These are phyloP conservation scores for Chaetoscypha palmicola DNA, from an alignment of 2,329 filamentous ascomycete genomes.

Conservation along the genomic window DNA sequence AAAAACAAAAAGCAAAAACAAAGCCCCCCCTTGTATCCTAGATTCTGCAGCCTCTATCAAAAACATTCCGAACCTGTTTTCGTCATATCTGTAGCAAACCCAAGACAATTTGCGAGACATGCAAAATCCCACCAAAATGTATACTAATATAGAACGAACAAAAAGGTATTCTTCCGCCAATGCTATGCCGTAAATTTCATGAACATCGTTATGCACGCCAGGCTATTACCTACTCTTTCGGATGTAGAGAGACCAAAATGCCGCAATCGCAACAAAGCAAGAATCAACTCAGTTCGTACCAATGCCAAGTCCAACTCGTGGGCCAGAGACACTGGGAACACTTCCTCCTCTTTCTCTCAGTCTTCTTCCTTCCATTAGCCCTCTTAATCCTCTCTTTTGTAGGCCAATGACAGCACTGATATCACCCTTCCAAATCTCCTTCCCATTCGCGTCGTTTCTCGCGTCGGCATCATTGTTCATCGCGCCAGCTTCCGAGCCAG, in stretches of 20 bases:
- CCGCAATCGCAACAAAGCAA: neutral
- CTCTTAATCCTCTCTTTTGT: conserved; percentile 86
- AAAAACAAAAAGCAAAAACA: no score
- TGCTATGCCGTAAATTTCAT: conserved; percentile 3
- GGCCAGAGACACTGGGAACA: conserved; percentile 28
- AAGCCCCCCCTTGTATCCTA: no score
- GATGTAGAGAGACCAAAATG: neutral
- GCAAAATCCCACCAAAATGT: neutral
- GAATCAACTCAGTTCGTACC: conserved; percentile 24
- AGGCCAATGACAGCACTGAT: conserved; percentile 86
- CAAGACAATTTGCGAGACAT: neutral
- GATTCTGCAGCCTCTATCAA: neutral
- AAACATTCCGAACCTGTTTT: neutral
- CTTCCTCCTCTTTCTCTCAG: conserved; percentile 64
- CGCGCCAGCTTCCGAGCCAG: conserved; percentile 22
- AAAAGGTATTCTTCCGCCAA: neutral
- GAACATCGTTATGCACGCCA: conserved; percentile 5
- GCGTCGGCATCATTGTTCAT: conserved; percentile 32
- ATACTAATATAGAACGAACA: neutral
- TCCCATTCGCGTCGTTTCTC: conserved; percentile 34
- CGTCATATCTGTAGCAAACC: neutral
- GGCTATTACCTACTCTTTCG: no score
- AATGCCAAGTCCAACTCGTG: conserved; percentile 47
- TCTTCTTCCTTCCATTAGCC: conserved; percentile 87
- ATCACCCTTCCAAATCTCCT: conserved; percentile 74